Conservation (phyloP, 192 early-diverging fungal genomes). For the Chytriomyces sp. region DNA sequence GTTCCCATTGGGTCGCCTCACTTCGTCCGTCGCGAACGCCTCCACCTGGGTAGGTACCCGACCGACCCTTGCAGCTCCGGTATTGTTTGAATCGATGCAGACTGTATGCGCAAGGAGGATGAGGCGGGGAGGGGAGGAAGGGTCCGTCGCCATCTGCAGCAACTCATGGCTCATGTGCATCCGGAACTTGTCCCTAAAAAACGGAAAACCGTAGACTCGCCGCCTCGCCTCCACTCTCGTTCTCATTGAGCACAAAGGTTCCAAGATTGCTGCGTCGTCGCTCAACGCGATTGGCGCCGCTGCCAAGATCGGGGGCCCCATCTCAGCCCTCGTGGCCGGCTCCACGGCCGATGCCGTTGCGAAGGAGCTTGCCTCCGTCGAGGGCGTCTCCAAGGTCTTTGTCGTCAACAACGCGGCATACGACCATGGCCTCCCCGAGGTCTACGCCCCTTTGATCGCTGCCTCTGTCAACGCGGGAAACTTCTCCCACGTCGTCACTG, state of each 20-base stretch:
- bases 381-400: constrained; percentile 15
- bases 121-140: no score
- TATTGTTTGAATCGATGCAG: no score
- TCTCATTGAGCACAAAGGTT: constrained; percentile 86
- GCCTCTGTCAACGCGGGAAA: constrained; percentile 65
- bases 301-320: constrained; percentile 70
- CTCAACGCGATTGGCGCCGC: constrained; percentile 90
- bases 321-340: constrained; percentile 90
- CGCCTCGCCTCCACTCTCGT: constrained; percentile 73
- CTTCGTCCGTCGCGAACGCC: no score
- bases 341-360: constrained; percentile 38
- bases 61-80: no score
- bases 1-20: no score
- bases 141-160: no score
- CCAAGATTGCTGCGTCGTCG: constrained; percentile 67
- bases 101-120: no score
- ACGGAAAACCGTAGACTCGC: no score
- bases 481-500: constrained; percentile 84
- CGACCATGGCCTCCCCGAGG: constrained; percentile 81
- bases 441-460: constrained; percentile 73
- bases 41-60: no score
- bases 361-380: constrained; percentile 54
- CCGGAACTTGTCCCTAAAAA: no score
- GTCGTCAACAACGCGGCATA: constrained; percentile 74
- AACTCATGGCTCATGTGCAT: no score